Conservation (phyloP, 2,329 filamentous ascomycete species). For the Neopestalotiopsis clavispora region DNA sequence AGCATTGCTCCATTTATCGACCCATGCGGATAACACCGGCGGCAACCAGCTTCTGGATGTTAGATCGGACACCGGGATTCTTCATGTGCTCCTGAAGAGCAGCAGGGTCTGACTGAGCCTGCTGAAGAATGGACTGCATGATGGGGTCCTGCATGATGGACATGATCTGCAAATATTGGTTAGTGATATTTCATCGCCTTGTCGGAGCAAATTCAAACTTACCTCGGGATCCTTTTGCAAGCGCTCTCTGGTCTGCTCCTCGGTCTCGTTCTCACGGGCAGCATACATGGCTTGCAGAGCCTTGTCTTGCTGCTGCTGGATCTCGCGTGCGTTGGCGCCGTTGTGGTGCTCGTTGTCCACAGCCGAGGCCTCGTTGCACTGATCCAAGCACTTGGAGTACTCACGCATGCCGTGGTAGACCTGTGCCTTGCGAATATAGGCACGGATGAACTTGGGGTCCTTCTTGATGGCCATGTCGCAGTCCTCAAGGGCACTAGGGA, state of each 20-base stretch:
- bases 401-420: slow-evolving; percentile 97
- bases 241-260: slow-evolving; percentile 92
- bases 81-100: slow-evolving; percentile 97
- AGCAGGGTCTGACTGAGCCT: slow-evolving; percentile 90
- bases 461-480: slow-evolving; percentile 90
- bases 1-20: slow-evolving; percentile 29
- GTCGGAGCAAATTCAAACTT: slow-evolving; percentile 42
- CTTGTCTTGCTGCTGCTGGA: slow-evolving; percentile 93
- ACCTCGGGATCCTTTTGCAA: slow-evolving; percentile 91
- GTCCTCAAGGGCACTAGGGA: slow-evolving; percentile 91
- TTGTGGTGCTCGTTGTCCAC: slow-evolving; percentile 73
- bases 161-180: slow-evolving; percentile 66
- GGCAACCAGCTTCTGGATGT: slow-evolving; percentile 93
- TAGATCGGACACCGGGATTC: slow-evolving; percentile 82
- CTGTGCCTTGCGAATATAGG: slow-evolving; percentile 96
- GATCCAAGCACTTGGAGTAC: slow-evolving; percentile 93
- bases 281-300: slow-evolving; percentile 88
- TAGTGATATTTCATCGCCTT: not conserved
- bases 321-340: slow-evolving; percentile 85
- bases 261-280: slow-evolving; percentile 90
- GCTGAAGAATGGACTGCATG: slow-evolving; percentile 97
- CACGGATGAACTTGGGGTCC: slow-evolving; percentile 90
- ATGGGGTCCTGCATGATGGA: slow-evolving; percentile 91
- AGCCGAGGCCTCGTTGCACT: slow-evolving; percentile 78
- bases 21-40: slow-evolving; percentile 89